Evolutionary conservation across 2,329 filamentous ascomycete species (phyloP).

Genomic region (Fusarium sp.): DNA sequence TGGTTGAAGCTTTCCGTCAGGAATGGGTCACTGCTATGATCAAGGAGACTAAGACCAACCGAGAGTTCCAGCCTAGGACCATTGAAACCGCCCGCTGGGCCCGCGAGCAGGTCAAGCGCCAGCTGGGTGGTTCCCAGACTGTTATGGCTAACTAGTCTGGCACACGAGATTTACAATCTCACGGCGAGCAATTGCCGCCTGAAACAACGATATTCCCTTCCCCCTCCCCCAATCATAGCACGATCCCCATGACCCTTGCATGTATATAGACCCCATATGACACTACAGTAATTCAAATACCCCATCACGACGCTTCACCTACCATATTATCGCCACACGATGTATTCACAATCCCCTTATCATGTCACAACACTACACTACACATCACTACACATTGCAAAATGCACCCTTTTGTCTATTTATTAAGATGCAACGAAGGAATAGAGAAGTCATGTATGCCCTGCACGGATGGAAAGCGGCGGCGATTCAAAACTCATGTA

Average conservation of each 20-base stretch:
- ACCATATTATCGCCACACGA: slow-evolving; percentile 42
- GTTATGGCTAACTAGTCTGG: slow-evolving; percentile 61
- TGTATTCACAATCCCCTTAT: slow-evolving; percentile 38
- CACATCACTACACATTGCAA: slow-evolving; percentile 40
- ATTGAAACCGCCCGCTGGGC: slow-evolving; percentile 97
- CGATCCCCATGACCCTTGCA: slow-evolving; percentile 54
- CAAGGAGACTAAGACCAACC: slow-evolving; percentile 89
- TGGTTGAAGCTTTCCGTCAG: slow-evolving; percentile 84
- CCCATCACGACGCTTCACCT: slow-evolving; percentile 51
- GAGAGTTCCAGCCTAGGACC: slow-evolving; percentile 85
- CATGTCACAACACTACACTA: slow-evolving; percentile 23
- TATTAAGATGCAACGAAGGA: slow-evolving; percentile 50
- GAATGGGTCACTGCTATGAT: slow-evolving; percentile 93
- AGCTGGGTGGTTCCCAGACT: slow-evolving; percentile 67
- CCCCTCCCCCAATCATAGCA: slow-evolving; percentile 47
- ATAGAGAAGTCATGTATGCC: slow-evolving; percentile 58
- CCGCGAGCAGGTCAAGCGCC: slow-evolving; percentile 95
- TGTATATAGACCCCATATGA: slow-evolving; percentile 54
- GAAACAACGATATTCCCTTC: slow-evolving; percentile 26
- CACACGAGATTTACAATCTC: not conserved
- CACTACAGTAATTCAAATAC: slow-evolving; percentile 56
- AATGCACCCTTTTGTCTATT: slow-evolving; percentile 44
- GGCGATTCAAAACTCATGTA: slow-evolving; percentile 57
- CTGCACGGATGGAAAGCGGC: slow-evolving; percentile 49
- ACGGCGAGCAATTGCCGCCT: slow-evolving; percentile 12